A percentile compares a stretch with the other conserved stretches of the same genome.
Evolutionary conservation across 208 protist species (phyloP).

Genomic region (Polymyxa betae): DNA sequence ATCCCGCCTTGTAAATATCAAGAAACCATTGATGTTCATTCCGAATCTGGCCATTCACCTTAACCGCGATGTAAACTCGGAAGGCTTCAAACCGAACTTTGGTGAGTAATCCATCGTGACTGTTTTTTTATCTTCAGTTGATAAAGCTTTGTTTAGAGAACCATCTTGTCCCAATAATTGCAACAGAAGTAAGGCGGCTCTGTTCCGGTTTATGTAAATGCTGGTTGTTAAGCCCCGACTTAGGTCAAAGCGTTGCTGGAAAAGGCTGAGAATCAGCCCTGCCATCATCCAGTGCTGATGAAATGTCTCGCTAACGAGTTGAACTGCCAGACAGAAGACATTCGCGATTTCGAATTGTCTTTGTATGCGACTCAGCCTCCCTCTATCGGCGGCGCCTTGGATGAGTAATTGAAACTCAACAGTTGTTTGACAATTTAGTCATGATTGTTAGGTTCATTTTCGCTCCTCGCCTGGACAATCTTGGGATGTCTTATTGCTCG

Average conservation of each 20-base stretch:
- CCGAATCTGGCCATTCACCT: constrained; percentile 63
- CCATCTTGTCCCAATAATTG: too few relatives aligned
- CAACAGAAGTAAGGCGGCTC: neutral
- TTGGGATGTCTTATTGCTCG: constrained; percentile 61
- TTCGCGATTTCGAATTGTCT: constrained; percentile 59
- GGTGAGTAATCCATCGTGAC: neutral
- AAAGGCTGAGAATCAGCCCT: constrained; percentile 2
- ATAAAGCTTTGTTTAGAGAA: too few relatives aligned
- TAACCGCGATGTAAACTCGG: constrained; percentile 56
- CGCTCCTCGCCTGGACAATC: constrained; percentile 55
- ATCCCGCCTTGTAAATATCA: constrained; percentile 44
- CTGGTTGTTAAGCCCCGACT: neutral
- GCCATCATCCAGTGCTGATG: constrained; percentile 50
- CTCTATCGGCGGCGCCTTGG: constrained; percentile 34
- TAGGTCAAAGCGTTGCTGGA: neutral
- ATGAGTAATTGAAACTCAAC: neutral
- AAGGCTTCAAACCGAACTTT: constrained; percentile 61
- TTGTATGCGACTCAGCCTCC: constrained; percentile 57
- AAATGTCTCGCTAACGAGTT: constrained; percentile 48
- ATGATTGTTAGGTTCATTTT: constrained; percentile 59
- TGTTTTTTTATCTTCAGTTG: neutral
- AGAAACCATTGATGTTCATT: constrained; percentile 47
- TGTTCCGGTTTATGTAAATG: neutral
- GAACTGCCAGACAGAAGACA: neutral
- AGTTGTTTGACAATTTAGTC: neutral